phyloP scores from a whole-genome alignment of 1,139 yeast species.

The Geotrichum fermentans region DNA sequence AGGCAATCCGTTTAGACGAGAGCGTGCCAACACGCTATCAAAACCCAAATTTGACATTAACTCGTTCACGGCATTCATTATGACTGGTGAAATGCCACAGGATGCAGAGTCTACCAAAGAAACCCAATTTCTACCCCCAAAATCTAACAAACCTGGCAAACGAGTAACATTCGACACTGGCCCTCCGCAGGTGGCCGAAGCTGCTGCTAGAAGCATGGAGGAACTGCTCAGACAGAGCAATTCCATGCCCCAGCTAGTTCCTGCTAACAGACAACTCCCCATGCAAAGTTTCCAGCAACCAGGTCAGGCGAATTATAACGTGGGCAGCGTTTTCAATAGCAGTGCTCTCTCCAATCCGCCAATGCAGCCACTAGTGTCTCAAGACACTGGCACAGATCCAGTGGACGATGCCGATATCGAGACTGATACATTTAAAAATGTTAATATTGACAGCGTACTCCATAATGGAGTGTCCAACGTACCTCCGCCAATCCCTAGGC shows the following conservation, averaged over 20 bases:
- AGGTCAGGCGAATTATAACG: conserved; percentile 19
- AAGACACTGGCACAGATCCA: conserved; percentile 20
- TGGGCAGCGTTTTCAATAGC: conserved; percentile 17
- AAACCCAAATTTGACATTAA: conserved; percentile 35
- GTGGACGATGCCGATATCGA: conserved; percentile 36
- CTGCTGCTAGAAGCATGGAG: conserved; percentile 40
- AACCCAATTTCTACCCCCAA: conserved; percentile 16
- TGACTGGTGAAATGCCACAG: conserved; percentile 35
- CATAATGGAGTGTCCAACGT: conserved; percentile 38
- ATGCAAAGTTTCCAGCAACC: conserved; percentile 7
- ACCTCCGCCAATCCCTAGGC: conserved; percentile 22
- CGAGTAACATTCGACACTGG: conserved; percentile 38
- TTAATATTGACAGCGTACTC: conserved; percentile 39
- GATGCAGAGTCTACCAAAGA: neutral
- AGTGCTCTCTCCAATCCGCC: neutral
- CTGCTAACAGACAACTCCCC: conserved; percentile 8
- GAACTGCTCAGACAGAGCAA: conserved; percentile 37
- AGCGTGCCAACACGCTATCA: conserved; percentile 13
- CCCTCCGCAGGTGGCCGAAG: conserved; percentile 41
- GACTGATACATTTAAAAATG: conserved; percentile 36
- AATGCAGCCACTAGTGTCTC: conserved; percentile 16
- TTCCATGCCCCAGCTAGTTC: conserved; percentile 14
- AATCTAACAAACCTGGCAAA: conserved; percentile 28
- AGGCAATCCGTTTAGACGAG: conserved; percentile 32
- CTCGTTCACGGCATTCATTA: conserved; percentile 37